phyloP scores from a whole-genome alignment of 352 stramenopile genomes.

The Pythium diclinum region DNA sequence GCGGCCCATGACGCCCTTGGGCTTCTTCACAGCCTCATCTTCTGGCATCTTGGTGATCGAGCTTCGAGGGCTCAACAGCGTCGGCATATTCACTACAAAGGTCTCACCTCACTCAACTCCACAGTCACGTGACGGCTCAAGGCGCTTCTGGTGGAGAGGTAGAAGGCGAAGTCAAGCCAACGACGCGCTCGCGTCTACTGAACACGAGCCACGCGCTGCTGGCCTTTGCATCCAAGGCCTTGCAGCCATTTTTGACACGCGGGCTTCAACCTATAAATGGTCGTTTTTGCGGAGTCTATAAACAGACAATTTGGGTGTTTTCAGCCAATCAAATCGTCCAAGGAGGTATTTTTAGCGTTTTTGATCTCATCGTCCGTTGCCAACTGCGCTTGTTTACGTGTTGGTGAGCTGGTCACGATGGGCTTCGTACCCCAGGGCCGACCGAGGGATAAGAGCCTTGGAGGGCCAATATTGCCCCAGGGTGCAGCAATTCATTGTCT shows the following conservation, averaged over 20 bases:
- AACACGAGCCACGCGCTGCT: not conserved
- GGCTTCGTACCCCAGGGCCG: not conserved
- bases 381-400: not conserved
- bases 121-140: not conserved
- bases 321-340: not conserved
- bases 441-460: not conserved
- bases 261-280: slow-evolving; percentile 5
- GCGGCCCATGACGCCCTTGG: slow-evolving; percentile 59
- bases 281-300: not conserved
- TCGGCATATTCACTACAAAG: slow-evolving; percentile 24
- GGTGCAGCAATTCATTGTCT: not conserved
- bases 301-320: not conserved
- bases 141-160: not conserved
- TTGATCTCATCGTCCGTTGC: not conserved
- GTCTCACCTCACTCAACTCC: slow-evolving; percentile 1
- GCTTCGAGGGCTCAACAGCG: slow-evolving; percentile 34
- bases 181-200: not conserved
- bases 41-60: slow-evolving; percentile 6
- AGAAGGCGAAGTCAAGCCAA: slow-evolving; percentile 20
- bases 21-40: slow-evolving; percentile 40
- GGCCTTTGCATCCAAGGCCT: not conserved
- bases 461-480: not conserved
- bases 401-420: not conserved
- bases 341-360: not conserved
- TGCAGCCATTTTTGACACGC: not conserved